phyloP scores from a whole-genome alignment of 805 yeast species.

The Candida railenensis region DNA sequence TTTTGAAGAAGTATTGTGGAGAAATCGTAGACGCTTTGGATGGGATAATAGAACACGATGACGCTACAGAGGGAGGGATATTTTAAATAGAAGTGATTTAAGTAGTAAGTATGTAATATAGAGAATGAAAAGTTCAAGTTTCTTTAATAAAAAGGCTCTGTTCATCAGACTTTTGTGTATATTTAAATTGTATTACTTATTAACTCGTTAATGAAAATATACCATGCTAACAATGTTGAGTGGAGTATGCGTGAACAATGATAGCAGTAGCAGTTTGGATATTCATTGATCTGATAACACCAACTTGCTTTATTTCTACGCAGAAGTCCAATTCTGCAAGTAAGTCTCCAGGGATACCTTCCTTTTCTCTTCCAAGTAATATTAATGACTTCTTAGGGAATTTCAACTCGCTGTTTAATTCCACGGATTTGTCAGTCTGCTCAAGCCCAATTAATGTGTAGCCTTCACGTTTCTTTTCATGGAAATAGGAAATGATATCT shows the following conservation, averaged over 20 bases:
- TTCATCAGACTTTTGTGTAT: neutral
- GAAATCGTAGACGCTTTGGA: slow-evolving; percentile 62
- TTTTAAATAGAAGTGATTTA: slow-evolving; percentile 13
- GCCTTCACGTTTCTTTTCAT: slow-evolving; percentile 64
- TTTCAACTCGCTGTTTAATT: slow-evolving; percentile 56
- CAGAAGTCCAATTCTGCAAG: slow-evolving; percentile 82
- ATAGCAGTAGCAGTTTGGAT: slow-evolving; percentile 97
- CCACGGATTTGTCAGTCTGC: slow-evolving; percentile 87
- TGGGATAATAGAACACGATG: slow-evolving; percentile 39
- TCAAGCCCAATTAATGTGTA: slow-evolving; percentile 87
- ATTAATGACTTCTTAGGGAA: slow-evolving; percentile 82
- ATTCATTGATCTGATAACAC: slow-evolving; percentile 92
- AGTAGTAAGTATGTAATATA: slow-evolving; percentile 2
- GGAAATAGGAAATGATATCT: slow-evolving; percentile 56
- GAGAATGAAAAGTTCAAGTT: neutral
- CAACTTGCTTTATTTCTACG: slow-evolving; percentile 87
- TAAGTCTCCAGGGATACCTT: slow-evolving; percentile 87
- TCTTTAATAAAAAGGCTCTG: no score
- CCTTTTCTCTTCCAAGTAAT: slow-evolving; percentile 81
- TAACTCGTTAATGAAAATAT: neutral
- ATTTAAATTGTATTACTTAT: slow-evolving; percentile 1
- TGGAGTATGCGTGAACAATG: slow-evolving; percentile 84
- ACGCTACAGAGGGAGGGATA: slow-evolving; percentile 28
- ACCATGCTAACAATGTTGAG: slow-evolving; percentile 53
- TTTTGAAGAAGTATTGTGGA: slow-evolving; percentile 62